Evolutionary conservation across 2,329 filamentous ascomycete species (phyloP), one percentile per base, ranked within the genome.

Genomic region (Claviceps sp.): DNA sequence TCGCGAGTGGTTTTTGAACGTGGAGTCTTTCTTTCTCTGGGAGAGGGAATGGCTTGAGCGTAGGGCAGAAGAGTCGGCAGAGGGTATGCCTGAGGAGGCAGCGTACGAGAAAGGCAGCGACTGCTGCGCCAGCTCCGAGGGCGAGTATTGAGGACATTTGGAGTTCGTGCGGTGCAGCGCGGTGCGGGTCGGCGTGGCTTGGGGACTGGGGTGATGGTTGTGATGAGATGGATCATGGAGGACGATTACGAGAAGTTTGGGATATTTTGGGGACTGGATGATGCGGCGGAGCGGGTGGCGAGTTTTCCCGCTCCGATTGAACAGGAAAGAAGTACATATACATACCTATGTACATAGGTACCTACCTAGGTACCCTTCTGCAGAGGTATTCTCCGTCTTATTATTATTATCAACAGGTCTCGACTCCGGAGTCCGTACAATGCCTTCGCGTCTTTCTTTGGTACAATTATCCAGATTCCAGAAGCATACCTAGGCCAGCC

Each of bases 51-150:
- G 29, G 29, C 4, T 34, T 9, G 39, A 22, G n/a, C 17, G 5
- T 6, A 13, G 4, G 13, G 13, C n/a, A 13, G 9, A 20, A 42
- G 17, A 14, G 7, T 42, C n/a, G 8, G 5, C 3, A 16, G 7
- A 45, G 38, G 13, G 6, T 11, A 14, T 36, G 26, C 22, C 6
- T 20, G 29, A 5, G 9, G 13, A 8, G 29, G 22, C 5, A 20
- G 55, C 70, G 44, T 70, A 76, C 73, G 50, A 77, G 65, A 56
- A 77, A 77, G 48, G 74, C 74, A 23, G 74, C 73, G 53, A 73
- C 73, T 53, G 74, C 74, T 51, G 71, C 67, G 53, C 74, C 74
- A 45, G 70, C 67, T 56, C 73, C 74, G 55, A 67, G 64, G 58
- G 71, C 72, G 50, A 77, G 64, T 51, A 71, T 63, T 50, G 70